Evolutionary conservation across 2,329 filamentous ascomycete genomes (phyloP).

Genomic region (Ceratocystis papillata): DNA sequence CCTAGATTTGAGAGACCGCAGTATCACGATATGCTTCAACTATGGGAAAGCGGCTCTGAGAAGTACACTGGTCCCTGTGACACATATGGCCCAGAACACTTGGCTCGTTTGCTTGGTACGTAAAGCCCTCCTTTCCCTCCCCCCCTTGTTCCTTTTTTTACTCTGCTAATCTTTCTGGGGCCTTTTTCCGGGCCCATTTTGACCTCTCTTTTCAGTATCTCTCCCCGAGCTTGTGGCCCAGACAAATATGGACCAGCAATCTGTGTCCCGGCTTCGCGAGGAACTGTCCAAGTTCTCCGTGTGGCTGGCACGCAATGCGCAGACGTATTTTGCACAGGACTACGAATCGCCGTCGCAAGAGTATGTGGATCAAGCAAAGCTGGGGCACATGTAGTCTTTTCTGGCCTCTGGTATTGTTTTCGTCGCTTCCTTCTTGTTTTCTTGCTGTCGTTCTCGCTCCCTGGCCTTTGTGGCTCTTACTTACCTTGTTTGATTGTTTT

Average conservation of each 20-base stretch:
- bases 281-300: slow-evolving; percentile 76
- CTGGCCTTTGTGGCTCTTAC: not conserved
- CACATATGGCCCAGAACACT: slow-evolving; percentile 85
- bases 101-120: slow-evolving; percentile 78
- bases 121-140: slow-evolving; percentile 21
- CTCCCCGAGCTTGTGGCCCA: slow-evolving; percentile 90
- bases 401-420: not conserved
- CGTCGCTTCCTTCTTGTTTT: not conserved
- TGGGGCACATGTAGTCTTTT: slow-evolving; percentile 16
- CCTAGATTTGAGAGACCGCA: slow-evolving; percentile 78
- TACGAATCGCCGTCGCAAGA: slow-evolving; percentile 64
- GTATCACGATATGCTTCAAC: slow-evolving; percentile 64
- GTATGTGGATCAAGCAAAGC: slow-evolving; percentile 57
- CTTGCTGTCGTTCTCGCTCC: not conserved
- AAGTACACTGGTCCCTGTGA: slow-evolving; percentile 63
- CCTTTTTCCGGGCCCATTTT: not conserved
- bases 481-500: not conserved
- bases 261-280: slow-evolving; percentile 75
- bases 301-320: slow-evolving; percentile 70
- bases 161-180: slow-evolving; percentile 1
- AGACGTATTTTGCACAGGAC: slow-evolving; percentile 64
- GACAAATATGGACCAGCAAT: slow-evolving; percentile 94
- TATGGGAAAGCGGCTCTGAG: slow-evolving; percentile 52
- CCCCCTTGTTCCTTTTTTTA: not conserved
- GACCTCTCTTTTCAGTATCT: slow-evolving; percentile 47